Evolutionary conservation across 2,329 filamentous ascomycete species (phyloP).

Genomic region (Hymenoscyphus scutula): DNA sequence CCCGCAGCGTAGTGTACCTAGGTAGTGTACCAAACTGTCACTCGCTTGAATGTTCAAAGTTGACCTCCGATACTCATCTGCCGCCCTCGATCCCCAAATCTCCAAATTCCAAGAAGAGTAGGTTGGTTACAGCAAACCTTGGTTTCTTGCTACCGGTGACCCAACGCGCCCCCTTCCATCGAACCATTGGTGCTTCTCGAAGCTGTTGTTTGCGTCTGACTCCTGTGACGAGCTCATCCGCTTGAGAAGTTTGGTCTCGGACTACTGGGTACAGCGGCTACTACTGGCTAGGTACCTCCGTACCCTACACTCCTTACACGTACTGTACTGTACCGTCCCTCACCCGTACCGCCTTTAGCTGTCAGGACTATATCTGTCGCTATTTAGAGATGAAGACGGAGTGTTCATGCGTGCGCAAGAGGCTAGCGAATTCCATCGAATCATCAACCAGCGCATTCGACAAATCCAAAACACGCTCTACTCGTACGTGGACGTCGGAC

Average conservation of each 20-base stretch:
- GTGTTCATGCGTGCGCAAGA: not conserved
- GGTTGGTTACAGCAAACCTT: not conserved
- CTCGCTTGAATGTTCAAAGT: not conserved
- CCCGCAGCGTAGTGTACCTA: too few species aligned
- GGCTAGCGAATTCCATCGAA: not conserved
- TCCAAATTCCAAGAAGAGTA: not conserved
- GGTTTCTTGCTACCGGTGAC: not conserved
- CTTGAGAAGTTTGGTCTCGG: not conserved
- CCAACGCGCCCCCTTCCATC: not conserved
- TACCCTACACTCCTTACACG: not conserved
- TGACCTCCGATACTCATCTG: slow-evolving; percentile 1
- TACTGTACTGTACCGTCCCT: too few species aligned
- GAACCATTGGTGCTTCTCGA: not conserved
- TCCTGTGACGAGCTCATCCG: not conserved
- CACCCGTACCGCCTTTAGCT: not conserved
- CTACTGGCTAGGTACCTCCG: not conserved
- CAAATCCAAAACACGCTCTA: slow-evolving; percentile 2
- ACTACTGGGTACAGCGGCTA: not conserved
- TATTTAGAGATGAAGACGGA: not conserved
- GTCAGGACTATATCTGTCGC: not conserved
- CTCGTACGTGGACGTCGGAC: not conserved
- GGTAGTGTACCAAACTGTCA: not conserved
- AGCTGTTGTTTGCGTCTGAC: not conserved
- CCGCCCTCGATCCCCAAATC: not conserved
- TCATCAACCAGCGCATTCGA: not conserved